These are phyloP conservation scores for Artomyces pyxidatus DNA, from an alignment of 768 basidiomycete genomes.

Conservation along the genomic window DNA sequence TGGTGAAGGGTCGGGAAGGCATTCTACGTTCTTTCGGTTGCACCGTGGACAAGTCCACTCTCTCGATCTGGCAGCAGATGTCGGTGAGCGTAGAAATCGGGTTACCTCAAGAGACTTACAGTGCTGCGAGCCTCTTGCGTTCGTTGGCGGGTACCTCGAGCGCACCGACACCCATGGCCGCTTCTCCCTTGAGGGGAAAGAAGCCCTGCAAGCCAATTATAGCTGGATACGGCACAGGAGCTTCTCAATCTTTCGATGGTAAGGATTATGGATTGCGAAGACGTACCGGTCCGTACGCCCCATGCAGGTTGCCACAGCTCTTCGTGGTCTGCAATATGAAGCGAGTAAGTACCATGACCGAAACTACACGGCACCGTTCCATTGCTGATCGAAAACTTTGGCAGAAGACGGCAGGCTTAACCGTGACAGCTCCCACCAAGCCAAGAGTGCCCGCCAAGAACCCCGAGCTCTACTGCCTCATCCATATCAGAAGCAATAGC, in stretches of 20 bases:
- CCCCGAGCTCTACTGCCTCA: too few relatives aligned
- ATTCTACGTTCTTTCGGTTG: conserved; percentile 52
- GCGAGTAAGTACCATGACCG: too few relatives aligned
- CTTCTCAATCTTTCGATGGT: neutral
- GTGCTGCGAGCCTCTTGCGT: conserved; percentile 65
- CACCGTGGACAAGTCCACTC: conserved; percentile 78
- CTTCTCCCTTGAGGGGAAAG: conserved; percentile 82
- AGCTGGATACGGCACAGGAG: conserved; percentile 35
- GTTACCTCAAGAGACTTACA: conserved; percentile 41
- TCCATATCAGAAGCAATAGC: too few relatives aligned
- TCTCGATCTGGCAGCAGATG: conserved; percentile 48
- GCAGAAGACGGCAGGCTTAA: too few relatives aligned
- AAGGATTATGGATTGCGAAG: neutral
- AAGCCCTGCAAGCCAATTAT: conserved; percentile 86
- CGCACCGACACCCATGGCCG: conserved; percentile 81
- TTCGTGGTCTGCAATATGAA: conserved; percentile 88
- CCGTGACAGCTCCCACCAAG: too few relatives aligned
- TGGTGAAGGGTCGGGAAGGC: conserved; percentile 56
- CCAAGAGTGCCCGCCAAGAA: too few relatives aligned
- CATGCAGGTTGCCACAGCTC: conserved; percentile 98
- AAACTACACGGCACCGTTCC: too few relatives aligned
- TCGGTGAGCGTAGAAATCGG: neutral
- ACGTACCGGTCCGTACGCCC: conserved; percentile 88
- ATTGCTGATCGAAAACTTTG: too few relatives aligned
- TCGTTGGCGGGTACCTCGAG: conserved; percentile 71